Evolutionary conservation across 2,329 filamentous ascomycete species (phyloP).

Genomic region (Penicillium aurantiogriseum): DNA sequence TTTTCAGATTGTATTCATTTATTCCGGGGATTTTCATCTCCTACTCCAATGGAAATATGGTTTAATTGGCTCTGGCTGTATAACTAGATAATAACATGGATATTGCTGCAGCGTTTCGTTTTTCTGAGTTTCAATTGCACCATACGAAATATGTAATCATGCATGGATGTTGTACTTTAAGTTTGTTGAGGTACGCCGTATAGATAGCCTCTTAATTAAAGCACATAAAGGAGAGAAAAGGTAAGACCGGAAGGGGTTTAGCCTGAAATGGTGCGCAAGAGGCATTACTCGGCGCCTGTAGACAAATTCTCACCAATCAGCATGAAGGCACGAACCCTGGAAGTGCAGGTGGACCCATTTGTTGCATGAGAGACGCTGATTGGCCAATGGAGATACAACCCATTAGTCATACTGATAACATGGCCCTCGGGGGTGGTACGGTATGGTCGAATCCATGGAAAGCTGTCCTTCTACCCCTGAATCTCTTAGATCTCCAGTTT

Average conservation of each 20-base stretch:
- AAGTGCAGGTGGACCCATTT: not conserved
- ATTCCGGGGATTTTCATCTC: not conserved
- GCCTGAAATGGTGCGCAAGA: not conserved
- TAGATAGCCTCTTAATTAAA: too few species aligned
- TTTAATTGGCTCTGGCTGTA: not conserved
- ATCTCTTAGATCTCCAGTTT: not conserved
- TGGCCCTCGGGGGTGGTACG: not conserved
- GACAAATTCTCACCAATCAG: not conserved
- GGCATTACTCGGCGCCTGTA: not conserved
- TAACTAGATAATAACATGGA: not conserved
- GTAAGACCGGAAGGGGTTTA: not conserved
- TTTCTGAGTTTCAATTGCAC: not conserved
- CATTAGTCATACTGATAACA: not conserved
- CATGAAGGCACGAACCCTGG: not conserved
- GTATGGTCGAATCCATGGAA: not conserved
- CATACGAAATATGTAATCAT: not conserved
- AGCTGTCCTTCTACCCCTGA: not conserved
- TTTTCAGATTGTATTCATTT: slow-evolving; percentile 18
- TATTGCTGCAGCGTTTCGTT: not conserved
- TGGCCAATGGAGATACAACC: not conserved
- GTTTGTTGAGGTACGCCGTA: too few species aligned
- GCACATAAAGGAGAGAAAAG: not conserved
- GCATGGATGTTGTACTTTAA: too few species aligned
- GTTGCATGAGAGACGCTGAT: not conserved
- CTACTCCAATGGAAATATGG: slow-evolving; percentile 7